Evolutionary conservation across 2,329 filamentous ascomycete species (phyloP), one percentile per base, ranked within the genome.

Genomic region (Fusarium succisae): DNA sequence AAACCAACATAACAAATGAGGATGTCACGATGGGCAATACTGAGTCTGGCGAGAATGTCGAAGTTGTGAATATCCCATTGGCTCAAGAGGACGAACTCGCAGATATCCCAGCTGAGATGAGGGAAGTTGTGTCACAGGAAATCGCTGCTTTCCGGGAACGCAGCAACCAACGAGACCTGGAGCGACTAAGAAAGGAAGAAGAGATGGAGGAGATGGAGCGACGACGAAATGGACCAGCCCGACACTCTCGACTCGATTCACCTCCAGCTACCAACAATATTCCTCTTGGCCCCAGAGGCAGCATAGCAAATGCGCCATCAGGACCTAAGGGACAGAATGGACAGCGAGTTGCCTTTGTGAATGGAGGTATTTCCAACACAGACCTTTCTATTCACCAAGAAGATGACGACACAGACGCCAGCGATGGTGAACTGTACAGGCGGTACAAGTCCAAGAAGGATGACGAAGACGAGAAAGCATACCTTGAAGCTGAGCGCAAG

Each of bases 41-140:
- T 1, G 83, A 87, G 32, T 85, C 86, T 43, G 90, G 90, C 44
- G 91, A 91, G 39, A 90, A 91, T 62, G 91, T 94, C 11, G 95
- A 98, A 82, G 92, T 98, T 44, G 92, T 97, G 73, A 98, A 95
- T 66, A 97, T 98, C 67, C 92, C 95, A 8, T 88, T 98, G 38
- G 91, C 92, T 2, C 90, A 93, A 59, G 96, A 99, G 72, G 97
- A 99, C 79, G 96, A 99, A 79, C 87, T 99, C 37, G 92, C 95
- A 26, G 96, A 99, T 78, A 98, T 99, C 54, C 96, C 96, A 0
- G 92, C 94, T 2, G 96, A 98, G 80, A 97, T 98, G 94, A 92
- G 96, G 30, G 96, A 97, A 80, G 95, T 94, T 0, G 96, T 99
- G 22, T 94, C 96, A 0, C 92, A 92, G 65, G 97, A 99, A 81